Conservation (phyloP, 78 protist species). For the Tieghemostelium lacteum region DNA sequence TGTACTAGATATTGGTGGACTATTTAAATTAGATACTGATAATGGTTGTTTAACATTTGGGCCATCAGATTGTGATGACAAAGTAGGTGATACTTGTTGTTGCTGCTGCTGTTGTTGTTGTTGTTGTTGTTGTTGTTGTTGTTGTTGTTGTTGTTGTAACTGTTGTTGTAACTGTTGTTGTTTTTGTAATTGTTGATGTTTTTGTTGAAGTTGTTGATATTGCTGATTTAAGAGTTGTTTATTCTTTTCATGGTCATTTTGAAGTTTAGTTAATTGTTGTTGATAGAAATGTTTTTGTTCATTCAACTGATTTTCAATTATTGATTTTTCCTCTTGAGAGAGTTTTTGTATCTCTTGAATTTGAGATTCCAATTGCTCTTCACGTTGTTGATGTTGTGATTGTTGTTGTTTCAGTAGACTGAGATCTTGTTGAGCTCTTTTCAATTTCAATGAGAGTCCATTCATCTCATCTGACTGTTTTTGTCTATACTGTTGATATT, state of each 20-base stretch:
- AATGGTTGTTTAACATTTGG: no score
- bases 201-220: neutral
- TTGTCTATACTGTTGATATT: neutral
- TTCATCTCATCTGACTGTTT: neutral
- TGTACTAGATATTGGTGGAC: no score
- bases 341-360: neutral
- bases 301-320: neutral
- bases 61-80: no score
- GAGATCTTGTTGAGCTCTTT: neutral
- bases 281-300: neutral
- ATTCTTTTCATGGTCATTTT: neutral
- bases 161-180: neutral
- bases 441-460: neutral
- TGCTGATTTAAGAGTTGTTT: neutral
- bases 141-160: no score
- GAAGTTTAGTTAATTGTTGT: neutral
- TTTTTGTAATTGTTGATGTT: no score
- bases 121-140: neutral
- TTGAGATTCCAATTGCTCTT: neutral
- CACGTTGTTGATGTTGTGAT: neutral
- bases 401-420: neutral
- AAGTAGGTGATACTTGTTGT: no score
- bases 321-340: neutral
- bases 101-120: no score
- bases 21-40: no score